Conservation (phyloP, 2,329 filamentous ascomycete species). For the Aulographum hederae region DNA sequence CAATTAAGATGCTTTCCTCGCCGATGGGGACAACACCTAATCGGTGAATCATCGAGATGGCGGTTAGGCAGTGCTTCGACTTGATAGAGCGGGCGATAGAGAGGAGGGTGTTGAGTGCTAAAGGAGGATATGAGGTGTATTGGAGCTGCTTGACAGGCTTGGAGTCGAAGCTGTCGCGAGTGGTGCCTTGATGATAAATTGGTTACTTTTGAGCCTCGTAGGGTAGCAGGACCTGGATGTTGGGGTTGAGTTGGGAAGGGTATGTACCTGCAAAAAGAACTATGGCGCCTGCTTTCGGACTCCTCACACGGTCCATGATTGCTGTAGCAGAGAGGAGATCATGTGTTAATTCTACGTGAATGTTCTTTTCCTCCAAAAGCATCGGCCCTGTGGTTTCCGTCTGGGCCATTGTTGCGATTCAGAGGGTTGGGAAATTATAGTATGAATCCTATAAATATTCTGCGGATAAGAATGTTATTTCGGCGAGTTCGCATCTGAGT, state of each 20-base stretch:
- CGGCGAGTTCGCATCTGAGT: no score
- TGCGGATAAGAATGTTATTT: no score
- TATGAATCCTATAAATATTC: no score
- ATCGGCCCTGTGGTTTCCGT: no score
- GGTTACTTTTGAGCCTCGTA: no score
- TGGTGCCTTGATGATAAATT: conserved; percentile 40
- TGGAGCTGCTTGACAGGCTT: conserved; percentile 57
- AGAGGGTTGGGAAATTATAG: no score
- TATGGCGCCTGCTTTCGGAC: conserved; percentile 55
- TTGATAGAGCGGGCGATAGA: conserved; percentile 40
- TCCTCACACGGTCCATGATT: conserved; percentile 50
- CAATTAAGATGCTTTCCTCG: conserved; percentile 87
- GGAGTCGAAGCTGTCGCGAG: conserved; percentile 53
- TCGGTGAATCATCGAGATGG: conserved; percentile 67
- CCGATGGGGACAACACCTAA: conserved; percentile 71
- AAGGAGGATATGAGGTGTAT: conserved; percentile 56
- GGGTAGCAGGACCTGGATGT: conserved; percentile 2
- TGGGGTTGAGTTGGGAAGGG: conserved; percentile 1
- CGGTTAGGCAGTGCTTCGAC: conserved; percentile 43
- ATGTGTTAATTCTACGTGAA: conserved; percentile 52
- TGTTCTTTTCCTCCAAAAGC: conserved; percentile 23
- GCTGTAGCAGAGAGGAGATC: conserved; percentile 36
- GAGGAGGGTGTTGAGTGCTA: conserved; percentile 51
- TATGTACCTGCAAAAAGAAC: conserved; percentile 56
- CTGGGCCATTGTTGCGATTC: no score